Evolutionary conservation across 2,329 filamentous ascomycete genomes (phyloP), one percentile per base, ranked within the genome.

Genomic region (Thelonectria discophora): DNA sequence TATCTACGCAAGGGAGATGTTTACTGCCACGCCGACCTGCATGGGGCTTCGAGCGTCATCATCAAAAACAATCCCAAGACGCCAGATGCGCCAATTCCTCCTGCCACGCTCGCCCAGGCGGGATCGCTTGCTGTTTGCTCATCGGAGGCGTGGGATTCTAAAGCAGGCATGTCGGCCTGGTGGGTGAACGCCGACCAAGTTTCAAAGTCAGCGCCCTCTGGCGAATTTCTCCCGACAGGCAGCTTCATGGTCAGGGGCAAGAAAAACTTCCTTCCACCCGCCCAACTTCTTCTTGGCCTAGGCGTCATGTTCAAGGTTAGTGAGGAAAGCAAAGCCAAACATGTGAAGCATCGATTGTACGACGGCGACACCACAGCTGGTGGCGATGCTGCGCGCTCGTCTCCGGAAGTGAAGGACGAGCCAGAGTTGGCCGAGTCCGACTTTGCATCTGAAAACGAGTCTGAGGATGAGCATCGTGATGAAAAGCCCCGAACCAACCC

Each of bases 181-280:
- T 99, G 95, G 95, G 94, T 96, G 0, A 88, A 90, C 64, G 90
- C 92, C 2, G 89, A 94, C 55, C 94, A 98, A 75, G 92, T 99
- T 0, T 93, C 91, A 10, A 98, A 98, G 78, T 92, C 88, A 34
- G 89, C 90, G 0, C 84, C 88, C 1, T 88, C 86, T 0, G 94
- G 94, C 21, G 94, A 96, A 67, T 94, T 92, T 69, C 78, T 99
- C 7, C 86, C 88, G 0, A 82, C 86, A 0, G 95, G 94, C 17
- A 87, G 87, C 65, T 97, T 99, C 75, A 87, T 89, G 76, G 84
- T 97, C 49, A 86, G 86, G 39, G 94, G 94, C 2, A 90, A 91
- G 78, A 98, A 97, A 80, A 97, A 97, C 72, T 95, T 91, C 69
- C 77, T 99, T 37, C 92, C 94, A 0, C 94, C 95, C 1, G 90